Evolutionary conservation across 2,329 filamentous ascomycete species (phyloP).

Genomic region (Cordyceps militaris): DNA sequence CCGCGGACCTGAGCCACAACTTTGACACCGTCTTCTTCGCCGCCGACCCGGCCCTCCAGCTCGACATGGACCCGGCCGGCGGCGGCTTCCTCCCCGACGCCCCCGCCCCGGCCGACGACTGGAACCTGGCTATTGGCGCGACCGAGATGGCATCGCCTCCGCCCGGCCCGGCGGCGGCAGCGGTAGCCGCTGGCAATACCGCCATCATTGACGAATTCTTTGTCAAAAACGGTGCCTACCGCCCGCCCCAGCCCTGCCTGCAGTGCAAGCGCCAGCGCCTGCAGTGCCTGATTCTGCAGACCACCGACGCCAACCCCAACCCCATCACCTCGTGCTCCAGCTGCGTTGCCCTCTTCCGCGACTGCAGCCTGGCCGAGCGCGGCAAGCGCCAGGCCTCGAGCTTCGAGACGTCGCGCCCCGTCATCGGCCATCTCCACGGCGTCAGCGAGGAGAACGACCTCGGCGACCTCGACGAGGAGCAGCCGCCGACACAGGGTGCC

Average conservation of each 20-base stretch:
- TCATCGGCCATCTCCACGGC: slow-evolving; percentile 42
- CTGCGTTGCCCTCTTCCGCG: slow-evolving; percentile 42
- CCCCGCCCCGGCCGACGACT: background rate
- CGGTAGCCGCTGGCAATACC: background rate
- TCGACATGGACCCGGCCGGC: background rate
- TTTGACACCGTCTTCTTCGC: slow-evolving; percentile 6
- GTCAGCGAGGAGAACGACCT: slow-evolving; percentile 32
- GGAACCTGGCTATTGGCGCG: background rate
- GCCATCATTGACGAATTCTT: slow-evolving; percentile 31
- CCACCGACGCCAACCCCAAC: slow-evolving; percentile 40
- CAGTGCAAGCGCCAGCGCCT: slow-evolving; percentile 38
- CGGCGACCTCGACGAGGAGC: background rate
- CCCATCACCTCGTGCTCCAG: slow-evolving; percentile 41
- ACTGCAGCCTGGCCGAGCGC: slow-evolving; percentile 40
- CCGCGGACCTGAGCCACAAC: background rate
- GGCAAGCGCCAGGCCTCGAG: slow-evolving; percentile 36
- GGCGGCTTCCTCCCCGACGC: background rate
- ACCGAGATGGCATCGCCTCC: background rate
- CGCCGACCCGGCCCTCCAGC: background rate
- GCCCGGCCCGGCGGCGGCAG: background rate
- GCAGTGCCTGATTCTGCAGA: slow-evolving; percentile 42
- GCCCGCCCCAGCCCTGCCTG: slow-evolving; percentile 35
- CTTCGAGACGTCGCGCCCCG: slow-evolving; percentile 41
- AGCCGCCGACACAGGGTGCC: background rate
- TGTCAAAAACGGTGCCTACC: slow-evolving; percentile 33